A percentile compares a stretch with the other conserved stretches of the same genome.
phyloP scores from a whole-genome alignment of 1,284 basidiomycete species.

The Moesziomyces antarcticus region DNA sequence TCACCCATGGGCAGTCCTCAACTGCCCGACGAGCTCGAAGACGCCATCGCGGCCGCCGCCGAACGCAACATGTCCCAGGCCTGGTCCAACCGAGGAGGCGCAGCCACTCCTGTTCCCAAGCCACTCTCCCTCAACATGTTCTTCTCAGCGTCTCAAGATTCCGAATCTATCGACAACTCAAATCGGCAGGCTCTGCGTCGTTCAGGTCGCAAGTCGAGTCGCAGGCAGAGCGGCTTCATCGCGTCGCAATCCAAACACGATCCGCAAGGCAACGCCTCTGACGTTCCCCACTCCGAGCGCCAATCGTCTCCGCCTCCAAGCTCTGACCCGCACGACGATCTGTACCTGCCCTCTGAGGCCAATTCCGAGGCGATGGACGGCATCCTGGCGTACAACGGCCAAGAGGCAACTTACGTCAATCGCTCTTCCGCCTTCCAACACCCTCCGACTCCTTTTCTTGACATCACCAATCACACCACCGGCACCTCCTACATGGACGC shows the following conservation, averaged over 20 bases:
- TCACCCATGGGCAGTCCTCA: slow-evolving; percentile 44
- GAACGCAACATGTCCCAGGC: slow-evolving; percentile 4
- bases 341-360: slow-evolving; percentile 26
- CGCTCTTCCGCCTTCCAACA: slow-evolving; percentile 1
- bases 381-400: slow-evolving; percentile 15
- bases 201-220: slow-evolving; percentile 39
- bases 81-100: slow-evolving; percentile 5
- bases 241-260: slow-evolving; percentile 4
- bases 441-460: slow-evolving; percentile 8
- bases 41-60: slow-evolving; percentile 24
- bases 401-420: neutral
- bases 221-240: slow-evolving; percentile 43
- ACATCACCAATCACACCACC: slow-evolving; percentile 24
- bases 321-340: slow-evolving; percentile 15
- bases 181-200: slow-evolving; percentile 12
- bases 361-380: slow-evolving; percentile 42
- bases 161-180: neutral
- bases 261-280: neutral
- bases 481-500: neutral
- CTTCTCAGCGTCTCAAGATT: neutral
- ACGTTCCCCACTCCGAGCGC: neutral
- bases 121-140: slow-evolving; percentile 2
- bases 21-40: slow-evolving; percentile 30
- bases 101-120: neutral
- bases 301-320: slow-evolving; percentile 6